Conservation (phyloP, 2,329 filamentous ascomycete species). For the Trichoderma polysporum region DNA sequence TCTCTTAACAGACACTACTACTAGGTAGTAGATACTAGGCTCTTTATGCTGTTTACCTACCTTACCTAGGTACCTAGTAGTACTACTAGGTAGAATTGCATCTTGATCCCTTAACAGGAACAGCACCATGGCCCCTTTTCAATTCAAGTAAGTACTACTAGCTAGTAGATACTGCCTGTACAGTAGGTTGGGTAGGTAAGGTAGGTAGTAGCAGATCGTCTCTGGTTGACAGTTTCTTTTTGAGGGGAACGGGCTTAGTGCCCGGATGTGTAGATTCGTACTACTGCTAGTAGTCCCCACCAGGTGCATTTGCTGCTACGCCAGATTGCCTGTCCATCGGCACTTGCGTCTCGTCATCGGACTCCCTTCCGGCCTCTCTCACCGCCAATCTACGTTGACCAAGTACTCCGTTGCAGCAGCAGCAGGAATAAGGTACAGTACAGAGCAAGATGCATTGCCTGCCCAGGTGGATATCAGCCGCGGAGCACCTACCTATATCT, state of each 20-base stretch:
- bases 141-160: too few relatives aligned
- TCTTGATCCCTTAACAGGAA: background rate
- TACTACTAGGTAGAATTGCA: too few relatives aligned
- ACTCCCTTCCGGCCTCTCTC: slow-evolving; percentile 4
- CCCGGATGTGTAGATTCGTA: background rate
- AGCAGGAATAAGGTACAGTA: background rate
- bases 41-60: too few relatives aligned
- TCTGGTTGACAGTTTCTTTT: background rate
- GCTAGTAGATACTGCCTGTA: too few relatives aligned
- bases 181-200: too few relatives aligned
- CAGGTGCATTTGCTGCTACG: background rate
- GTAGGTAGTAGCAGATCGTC: background rate
- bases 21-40: too few relatives aligned
- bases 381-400: slow-evolving; percentile 11
- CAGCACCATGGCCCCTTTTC: background rate
- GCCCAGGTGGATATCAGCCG: background rate
- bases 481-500: background rate
- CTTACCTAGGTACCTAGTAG: background rate
- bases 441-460: background rate
- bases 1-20: background rate
- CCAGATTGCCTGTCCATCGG: slow-evolving; percentile 14
- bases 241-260: background rate
- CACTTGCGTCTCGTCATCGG: slow-evolving; percentile 17
- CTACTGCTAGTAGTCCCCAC: background rate
- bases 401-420: background rate